Evolutionary conservation across 179 eudicot genomes (phyloP).

Genomic region (Vitellaria paradoxa): DNA sequence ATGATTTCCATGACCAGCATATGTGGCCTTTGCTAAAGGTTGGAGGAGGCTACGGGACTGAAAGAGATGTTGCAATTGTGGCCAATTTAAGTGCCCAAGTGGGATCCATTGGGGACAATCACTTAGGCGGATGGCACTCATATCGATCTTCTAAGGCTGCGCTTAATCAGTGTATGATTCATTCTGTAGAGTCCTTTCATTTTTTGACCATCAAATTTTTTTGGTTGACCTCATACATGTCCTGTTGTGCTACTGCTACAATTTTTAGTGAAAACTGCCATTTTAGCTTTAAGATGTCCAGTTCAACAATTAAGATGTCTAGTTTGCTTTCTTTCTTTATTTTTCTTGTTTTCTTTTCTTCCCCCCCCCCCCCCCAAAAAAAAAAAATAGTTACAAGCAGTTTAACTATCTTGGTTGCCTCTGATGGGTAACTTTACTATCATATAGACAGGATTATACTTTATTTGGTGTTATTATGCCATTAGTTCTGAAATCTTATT

Average conservation of each 20-base stretch:
- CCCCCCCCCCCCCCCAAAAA: too few relatives aligned
- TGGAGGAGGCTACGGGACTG: slow-evolving; percentile 63
- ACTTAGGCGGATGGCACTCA: slow-evolving; percentile 95
- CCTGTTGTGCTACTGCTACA: not conserved
- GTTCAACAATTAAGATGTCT: not conserved
- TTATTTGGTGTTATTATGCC: not conserved
- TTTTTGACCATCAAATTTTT: not conserved
- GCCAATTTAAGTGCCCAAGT: slow-evolving; percentile 96
- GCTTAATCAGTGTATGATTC: slow-evolving; percentile 78
- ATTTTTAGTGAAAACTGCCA: not conserved
- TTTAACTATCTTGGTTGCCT: not conserved
- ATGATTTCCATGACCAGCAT: slow-evolving; percentile 48
- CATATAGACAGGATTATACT: not conserved
- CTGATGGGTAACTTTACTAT: not conserved
- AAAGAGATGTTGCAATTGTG: slow-evolving; percentile 66
- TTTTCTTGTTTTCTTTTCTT: too few relatives aligned
- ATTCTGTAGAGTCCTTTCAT: not conserved
- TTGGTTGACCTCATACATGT: not conserved
- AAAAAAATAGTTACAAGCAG: not conserved
- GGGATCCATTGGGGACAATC: slow-evolving; percentile 92
- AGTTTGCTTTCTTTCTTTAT: not conserved
- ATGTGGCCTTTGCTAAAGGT: slow-evolving; percentile 91
- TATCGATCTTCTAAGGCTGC: slow-evolving; percentile 94
- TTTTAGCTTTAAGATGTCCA: not conserved
- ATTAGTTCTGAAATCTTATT: not conserved